These are phyloP conservation scores for Lachancea thermotolerans DNA, from an alignment of 805 yeast genomes.

Conservation along the genomic window DNA sequence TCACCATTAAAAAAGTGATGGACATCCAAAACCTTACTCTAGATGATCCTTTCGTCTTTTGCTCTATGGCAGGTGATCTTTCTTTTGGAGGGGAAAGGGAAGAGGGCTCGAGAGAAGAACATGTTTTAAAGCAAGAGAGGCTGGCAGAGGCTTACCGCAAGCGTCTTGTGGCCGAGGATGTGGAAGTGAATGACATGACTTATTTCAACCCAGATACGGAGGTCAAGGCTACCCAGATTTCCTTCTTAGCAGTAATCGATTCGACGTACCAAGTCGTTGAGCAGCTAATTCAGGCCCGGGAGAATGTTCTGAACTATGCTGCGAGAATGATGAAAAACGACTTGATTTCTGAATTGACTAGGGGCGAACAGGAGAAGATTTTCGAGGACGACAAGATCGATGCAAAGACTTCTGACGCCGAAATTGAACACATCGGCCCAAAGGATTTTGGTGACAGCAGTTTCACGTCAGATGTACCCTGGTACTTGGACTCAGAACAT, in stretches of 20 bases:
- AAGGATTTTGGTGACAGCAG: conserved; percentile 7
- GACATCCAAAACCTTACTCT: conserved; percentile 64
- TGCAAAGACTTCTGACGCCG: conserved; percentile 7
- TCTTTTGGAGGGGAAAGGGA: conserved; percentile 12
- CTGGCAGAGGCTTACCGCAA: conserved; percentile 43
- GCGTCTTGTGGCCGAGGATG: conserved; percentile 42
- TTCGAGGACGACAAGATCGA: conserved; percentile 17
- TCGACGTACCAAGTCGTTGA: conserved; percentile 38
- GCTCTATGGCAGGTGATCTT: conserved; percentile 51
- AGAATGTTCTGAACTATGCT: conserved; percentile 61
- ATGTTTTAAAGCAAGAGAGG: conserved; percentile 36
- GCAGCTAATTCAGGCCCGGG: conserved; percentile 64
- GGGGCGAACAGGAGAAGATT: conserved; percentile 39
- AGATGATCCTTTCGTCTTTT: conserved; percentile 69
- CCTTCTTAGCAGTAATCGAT: conserved; percentile 32
- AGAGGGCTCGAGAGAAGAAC: not conserved
- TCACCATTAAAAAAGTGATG: conserved; percentile 51
- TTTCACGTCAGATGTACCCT: conserved; percentile 43
- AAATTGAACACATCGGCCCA: conserved; percentile 18
- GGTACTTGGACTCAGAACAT: conserved; percentile 67
- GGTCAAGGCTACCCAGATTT: conserved; percentile 29
- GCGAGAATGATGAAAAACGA: conserved; percentile 74
- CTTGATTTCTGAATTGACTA: conserved; percentile 51
- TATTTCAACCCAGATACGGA: conserved; percentile 29
- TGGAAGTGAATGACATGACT: conserved; percentile 34